A percentile compares a stretch with the other conserved stretches of the same genome.
Conservation (phyloP, 352 stramenopile species). For the Pythium periplocum region DNA sequence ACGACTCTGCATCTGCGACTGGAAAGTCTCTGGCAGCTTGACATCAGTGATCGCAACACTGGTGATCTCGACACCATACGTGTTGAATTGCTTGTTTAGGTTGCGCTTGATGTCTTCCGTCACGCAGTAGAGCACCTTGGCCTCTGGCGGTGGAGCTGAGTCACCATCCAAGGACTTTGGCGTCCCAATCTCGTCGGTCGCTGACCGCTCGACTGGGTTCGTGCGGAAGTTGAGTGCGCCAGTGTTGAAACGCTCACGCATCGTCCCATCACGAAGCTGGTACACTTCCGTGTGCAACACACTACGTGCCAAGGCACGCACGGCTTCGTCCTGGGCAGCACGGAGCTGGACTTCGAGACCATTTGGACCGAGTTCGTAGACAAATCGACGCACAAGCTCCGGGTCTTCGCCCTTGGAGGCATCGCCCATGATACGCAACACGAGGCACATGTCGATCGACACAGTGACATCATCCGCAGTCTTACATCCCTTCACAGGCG, state of each 20-base stretch:
- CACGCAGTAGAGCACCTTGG: conserved; percentile 35
- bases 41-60: conserved; percentile 69
- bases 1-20: conserved; percentile 60
- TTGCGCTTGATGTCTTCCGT: conserved; percentile 60
- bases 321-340: conserved; percentile 77
- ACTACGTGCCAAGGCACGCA: conserved; percentile 70
- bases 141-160: conserved; percentile 3
- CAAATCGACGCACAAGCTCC: conserved; percentile 83
- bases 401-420: conserved; percentile 78
- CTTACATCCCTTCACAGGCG: conserved; percentile 87
- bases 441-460: conserved; percentile 80
- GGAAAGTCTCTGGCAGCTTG: conserved; percentile 45
- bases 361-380: conserved; percentile 83
- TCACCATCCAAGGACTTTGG: conserved; percentile 7
- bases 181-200: conserved; percentile 9
- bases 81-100: conserved; percentile 67
- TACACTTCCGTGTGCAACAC: conserved; percentile 89
- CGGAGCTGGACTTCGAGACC: conserved; percentile 83
- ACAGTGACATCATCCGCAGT: conserved; percentile 87
- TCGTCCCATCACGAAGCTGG: conserved; percentile 62
- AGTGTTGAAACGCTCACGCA: conserved; percentile 61
- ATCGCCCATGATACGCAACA: conserved; percentile 88
- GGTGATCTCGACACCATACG: conserved; percentile 60
- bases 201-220: background rate
- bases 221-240: conserved; percentile 22